phyloP scores from a whole-genome alignment of 345 rosid species.

The Melaleuca alternifolia region DNA sequence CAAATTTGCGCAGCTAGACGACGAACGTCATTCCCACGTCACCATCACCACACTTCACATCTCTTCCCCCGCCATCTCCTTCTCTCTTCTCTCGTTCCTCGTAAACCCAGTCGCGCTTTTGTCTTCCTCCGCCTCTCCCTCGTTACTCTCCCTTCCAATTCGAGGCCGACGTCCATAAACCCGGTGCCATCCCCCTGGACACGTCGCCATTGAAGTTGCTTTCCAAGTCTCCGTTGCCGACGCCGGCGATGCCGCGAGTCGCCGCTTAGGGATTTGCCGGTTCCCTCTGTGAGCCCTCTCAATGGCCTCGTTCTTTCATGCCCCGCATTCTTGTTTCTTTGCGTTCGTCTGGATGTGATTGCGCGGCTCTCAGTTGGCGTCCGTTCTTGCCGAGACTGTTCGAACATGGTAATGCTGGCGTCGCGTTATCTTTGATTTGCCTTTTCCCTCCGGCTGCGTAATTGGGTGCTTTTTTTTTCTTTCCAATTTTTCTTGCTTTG shows the following conservation, averaged over 20 bases:
- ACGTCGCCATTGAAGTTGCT: no score
- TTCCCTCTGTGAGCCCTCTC: neutral
- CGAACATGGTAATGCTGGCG: neutral
- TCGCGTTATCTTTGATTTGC: neutral
- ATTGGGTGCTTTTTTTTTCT: neutral
- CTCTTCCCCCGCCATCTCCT: neutral
- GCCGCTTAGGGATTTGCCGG: neutral
- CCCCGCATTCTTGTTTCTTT: neutral
- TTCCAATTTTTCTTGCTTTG: neutral
- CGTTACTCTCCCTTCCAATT: neutral
- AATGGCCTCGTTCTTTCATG: neutral
- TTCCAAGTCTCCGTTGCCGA: neutral
- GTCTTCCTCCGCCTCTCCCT: neutral
- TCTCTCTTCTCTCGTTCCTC: neutral
- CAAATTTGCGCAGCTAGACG: neutral
- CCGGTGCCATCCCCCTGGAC: no score
- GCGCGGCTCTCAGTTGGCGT: no score
- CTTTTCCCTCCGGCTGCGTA: neutral
- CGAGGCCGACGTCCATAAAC: neutral
- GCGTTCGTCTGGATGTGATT: neutral
- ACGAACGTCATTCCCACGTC: neutral
- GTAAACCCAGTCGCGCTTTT: neutral
- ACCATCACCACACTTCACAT: neutral
- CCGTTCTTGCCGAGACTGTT: neutral
- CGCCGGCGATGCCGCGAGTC: neutral